These are phyloP conservation scores for Clarireedia homoeocarpa DNA, from an alignment of 2,329 filamentous ascomycete genomes.

Conservation along the genomic window DNA sequence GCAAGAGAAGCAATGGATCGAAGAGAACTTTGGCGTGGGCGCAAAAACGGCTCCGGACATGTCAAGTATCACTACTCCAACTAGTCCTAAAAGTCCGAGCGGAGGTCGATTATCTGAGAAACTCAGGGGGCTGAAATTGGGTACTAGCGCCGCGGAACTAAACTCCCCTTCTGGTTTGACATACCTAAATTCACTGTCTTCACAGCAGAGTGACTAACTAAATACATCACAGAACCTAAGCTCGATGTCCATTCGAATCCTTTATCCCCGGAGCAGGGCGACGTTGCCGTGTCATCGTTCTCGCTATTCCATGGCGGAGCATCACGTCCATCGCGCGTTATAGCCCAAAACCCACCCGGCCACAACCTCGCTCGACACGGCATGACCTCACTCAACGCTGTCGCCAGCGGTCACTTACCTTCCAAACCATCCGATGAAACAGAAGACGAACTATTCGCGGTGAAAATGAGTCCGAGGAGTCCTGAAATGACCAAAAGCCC, in stretches of 20 bases:
- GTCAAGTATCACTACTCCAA: slow-evolving; percentile 34
- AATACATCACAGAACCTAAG: slow-evolving; percentile 17
- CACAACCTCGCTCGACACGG: slow-evolving; percentile 13
- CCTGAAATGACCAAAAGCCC: slow-evolving; percentile 81
- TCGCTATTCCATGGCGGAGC: slow-evolving; percentile 46
- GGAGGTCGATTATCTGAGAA: slow-evolving; percentile 69
- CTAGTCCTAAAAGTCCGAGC: slow-evolving; percentile 54
- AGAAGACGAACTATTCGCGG: slow-evolving; percentile 78
- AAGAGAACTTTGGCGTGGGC: slow-evolving; percentile 56
- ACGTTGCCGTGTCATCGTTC: slow-evolving; percentile 56
- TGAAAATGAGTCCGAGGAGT: slow-evolving; percentile 78
- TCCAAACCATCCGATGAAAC: slow-evolving; percentile 32
- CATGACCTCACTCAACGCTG: slow-evolving; percentile 30
- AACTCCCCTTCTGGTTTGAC: slow-evolving; percentile 44
- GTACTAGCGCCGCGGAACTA: slow-evolving; percentile 62
- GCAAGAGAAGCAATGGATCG: slow-evolving; percentile 79
- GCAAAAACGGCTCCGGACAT: slow-evolving; percentile 22
- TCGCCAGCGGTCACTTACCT: slow-evolving; percentile 29
- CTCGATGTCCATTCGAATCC: slow-evolving; percentile 24
- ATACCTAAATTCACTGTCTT: not conserved
- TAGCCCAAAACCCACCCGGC: slow-evolving; percentile 23
- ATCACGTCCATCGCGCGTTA: slow-evolving; percentile 33
- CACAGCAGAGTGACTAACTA: not conserved
- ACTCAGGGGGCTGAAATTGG: slow-evolving; percentile 68
- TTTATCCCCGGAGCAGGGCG: slow-evolving; percentile 54